Base-by-base conservation (phyloP, 2,329 filamentous ascomycete genomes). In the Gnomoniopsis smithogilvyi region DNA sequence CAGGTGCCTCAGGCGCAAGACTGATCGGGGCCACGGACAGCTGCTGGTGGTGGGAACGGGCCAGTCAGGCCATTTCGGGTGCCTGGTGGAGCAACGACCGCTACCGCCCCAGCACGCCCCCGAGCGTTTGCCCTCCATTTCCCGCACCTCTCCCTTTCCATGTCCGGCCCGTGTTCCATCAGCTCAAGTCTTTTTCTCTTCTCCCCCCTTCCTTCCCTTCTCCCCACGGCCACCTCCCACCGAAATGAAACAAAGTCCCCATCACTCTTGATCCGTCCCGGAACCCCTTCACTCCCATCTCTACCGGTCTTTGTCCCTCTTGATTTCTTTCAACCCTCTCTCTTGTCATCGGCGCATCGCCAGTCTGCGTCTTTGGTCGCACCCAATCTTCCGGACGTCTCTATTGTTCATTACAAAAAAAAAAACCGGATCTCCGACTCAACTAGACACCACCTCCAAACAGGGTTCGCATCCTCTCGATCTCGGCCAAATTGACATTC, bases 1-100 rank as follows among this genome's bases (percentile, higher is more conserved):
- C 34, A 10, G 41, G n/a, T 58, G 55, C 55, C 49, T 51, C 49
- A 58, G 55, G 55, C 55, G 43, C 38, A 21, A 12, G 17, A 19
- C n/a, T 46, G 51, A 47, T 61, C 59, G 59, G 59, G 56, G 54
- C 51, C 47, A 61, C 59, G 59, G 59, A 47, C 59, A 61, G 26
- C 26, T 30, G 26, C 59, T 38, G 51, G 38, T 51, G 56, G 51
- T 30, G 51, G 38, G 52, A 38, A 26, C 38, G 45, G 34, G 45
- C 52, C 52, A 56, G 57, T 59, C 57, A 59, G 58, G 38, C 52
- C 58, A 56, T 60, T 53, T 60, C 58, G 58, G 58, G 36, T 60
- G 53, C 57, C 48, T 53, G 4, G 58, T 60, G 58, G 53, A 56
- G 26, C 26, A 8, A 30, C 26, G 26, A 30, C 26, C 26, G 58